Conservation (phyloP, 164 flowering plant species). For the Malania oleifera region DNA sequence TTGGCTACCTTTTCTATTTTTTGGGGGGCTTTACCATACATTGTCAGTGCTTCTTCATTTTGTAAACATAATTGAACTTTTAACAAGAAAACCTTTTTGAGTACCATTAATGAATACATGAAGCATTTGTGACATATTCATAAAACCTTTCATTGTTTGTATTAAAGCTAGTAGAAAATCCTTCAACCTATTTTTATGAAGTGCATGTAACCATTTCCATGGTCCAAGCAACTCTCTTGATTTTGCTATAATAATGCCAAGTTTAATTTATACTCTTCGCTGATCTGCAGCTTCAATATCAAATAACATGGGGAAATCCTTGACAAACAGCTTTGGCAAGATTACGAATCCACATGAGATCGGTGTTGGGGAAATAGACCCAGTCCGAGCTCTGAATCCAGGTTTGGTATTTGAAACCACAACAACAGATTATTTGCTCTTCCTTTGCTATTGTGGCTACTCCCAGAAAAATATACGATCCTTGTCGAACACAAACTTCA, state of each 20-base stretch:
- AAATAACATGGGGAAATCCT: conserved; percentile 45
- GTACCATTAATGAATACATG: too few species aligned
- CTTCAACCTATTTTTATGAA: too few species aligned
- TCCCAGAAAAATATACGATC: conserved; percentile 39
- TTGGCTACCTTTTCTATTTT: too few species aligned
- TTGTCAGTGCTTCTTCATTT: too few species aligned
- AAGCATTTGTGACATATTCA: too few species aligned
- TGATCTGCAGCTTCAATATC: conserved; percentile 43
- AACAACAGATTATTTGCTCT: conserved; percentile 41
- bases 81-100: too few species aligned
- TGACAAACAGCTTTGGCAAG: conserved; percentile 40
- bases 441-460: conserved; percentile 68
- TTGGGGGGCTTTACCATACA: too few species aligned
- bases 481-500: conserved; percentile 42
- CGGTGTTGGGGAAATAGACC: conserved; percentile 77
- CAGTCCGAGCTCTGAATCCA: conserved; percentile 58
- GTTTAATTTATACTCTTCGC: too few species aligned
- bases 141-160: too few species aligned
- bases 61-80: too few species aligned
- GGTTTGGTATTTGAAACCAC: conserved; percentile 73
- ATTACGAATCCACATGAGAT: conserved; percentile 58
- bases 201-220: not conserved
- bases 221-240: not conserved
- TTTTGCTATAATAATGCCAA: not conserved
- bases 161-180: too few species aligned